Evolutionary conservation across 345 rosid genomes (phyloP), one percentile per base, ranked within the genome.

Genomic region (Ricinus communis): DNA sequence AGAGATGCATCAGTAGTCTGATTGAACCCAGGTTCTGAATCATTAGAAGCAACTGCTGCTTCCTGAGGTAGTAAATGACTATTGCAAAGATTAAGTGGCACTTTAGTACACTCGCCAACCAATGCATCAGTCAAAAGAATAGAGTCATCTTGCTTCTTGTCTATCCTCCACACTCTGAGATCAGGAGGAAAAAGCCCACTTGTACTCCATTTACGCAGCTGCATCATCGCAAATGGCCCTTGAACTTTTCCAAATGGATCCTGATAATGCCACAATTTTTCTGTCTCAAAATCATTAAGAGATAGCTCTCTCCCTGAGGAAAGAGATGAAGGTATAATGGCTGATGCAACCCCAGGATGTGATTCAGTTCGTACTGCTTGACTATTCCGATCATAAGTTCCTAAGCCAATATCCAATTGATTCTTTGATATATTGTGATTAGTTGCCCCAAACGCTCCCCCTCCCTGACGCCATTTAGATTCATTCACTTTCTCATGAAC

Each of bases 181-280:
- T 83, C 77, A 71, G 62, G 68, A n/a, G 99, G 98, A 56, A 95
- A 95, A 78, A 80, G 89, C 67, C 93, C 89, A 71, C 72, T 76
- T 53, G 66, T 59, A 65, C 83, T 87, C 99, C 99, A 95, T 78
- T 83, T 88, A 41, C 88, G 88, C 68, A 95, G 80, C 76, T 83
- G 87, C 73, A 63, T 68, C 89, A 93, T 70, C 49, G 89, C 30
- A 83, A 95, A 95, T 41, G 99, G 98, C 55, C 99, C 99, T 73
- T 90, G 99, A 78, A 78, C 72, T 79, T 82, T 90, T 73, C 90
- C 91, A 64, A 62, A 69, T 60, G 97, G 98, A 68, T 95, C 99
- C 82, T 83, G 87, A 77, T 95, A 95, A 79, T 74, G 87, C 99
- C 99, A 95, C 68, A 86, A 64, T 62, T 82, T 89, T 53, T 81